Evolutionary conservation across 1,284 basidiomycete species (phyloP).

Genomic region (Fomes fomentarius): DNA sequence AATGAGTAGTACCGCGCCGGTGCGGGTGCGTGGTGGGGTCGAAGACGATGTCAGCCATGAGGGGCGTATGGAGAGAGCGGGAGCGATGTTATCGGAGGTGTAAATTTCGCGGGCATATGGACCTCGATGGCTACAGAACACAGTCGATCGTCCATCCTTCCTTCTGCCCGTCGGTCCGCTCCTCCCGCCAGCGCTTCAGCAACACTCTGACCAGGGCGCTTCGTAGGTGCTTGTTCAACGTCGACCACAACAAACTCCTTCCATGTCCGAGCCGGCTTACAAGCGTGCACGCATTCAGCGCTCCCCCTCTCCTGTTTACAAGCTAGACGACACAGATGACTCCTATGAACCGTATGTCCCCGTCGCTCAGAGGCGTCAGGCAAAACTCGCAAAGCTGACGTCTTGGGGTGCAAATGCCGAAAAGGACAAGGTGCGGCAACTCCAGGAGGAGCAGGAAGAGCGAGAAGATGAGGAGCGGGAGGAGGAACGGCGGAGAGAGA

Average conservation of each 20-base stretch:
- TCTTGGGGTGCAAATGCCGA: constrained; percentile 60
- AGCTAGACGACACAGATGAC: constrained; percentile 65
- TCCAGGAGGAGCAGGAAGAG: constrained; percentile 65
- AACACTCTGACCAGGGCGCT: neutral
- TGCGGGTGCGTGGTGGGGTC: constrained; percentile 73
- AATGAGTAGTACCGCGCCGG: constrained; percentile 64
- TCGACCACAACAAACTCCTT: neutral
- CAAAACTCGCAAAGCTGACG: constrained; percentile 77
- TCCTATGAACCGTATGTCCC: constrained; percentile 87
- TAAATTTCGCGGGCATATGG: too few relatives aligned
- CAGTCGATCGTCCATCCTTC: constrained; percentile 6
- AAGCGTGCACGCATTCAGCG: constrained; percentile 41
- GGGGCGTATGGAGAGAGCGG: constrained; percentile 2
- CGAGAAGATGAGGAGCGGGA: constrained; percentile 76
- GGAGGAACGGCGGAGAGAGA: constrained; percentile 74
- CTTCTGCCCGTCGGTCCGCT: constrained; percentile 2
- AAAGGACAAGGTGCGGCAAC: constrained; percentile 53
- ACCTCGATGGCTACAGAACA: too few relatives aligned
- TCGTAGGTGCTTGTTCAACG: neutral
- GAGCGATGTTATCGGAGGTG: constrained; percentile 1
- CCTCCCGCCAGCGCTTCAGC: neutral
- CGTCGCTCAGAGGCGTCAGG: constrained; percentile 82
- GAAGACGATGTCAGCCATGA: constrained; percentile 52
- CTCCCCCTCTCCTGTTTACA: constrained; percentile 66
- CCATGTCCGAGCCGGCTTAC: constrained; percentile 27